Conservation (phyloP, 2,329 filamentous ascomycete species). For the Pseudogymnoascus sp. region DNA sequence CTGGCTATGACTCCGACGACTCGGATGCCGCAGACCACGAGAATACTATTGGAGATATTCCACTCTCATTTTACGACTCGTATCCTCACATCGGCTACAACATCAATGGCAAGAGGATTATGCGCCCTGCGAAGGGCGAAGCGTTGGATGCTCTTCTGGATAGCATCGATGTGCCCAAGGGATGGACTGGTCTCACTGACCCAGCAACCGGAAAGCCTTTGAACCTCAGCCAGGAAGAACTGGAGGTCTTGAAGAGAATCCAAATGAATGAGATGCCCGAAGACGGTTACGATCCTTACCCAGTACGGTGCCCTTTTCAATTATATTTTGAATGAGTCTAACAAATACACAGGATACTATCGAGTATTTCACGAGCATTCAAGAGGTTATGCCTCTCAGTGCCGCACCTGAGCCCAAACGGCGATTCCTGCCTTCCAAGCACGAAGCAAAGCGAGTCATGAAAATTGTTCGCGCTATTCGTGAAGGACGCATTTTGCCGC, state of each 20-base stretch:
- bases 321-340: constrained; percentile 13
- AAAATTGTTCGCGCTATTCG: constrained; percentile 94
- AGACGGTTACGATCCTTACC: constrained; percentile 88
- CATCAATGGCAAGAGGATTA: constrained; percentile 96
- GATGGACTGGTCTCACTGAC: constrained; percentile 94
- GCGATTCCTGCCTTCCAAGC: constrained; percentile 90
- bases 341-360: constrained; percentile 56
- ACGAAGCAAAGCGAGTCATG: constrained; percentile 93
- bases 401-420: constrained; percentile 93
- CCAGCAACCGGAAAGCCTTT: constrained; percentile 88
- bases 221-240: constrained; percentile 75
- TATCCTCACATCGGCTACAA: constrained; percentile 98
- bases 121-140: constrained; percentile 88
- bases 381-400: constrained; percentile 90
- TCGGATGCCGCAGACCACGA: constrained; percentile 67
- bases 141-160: constrained; percentile 89
- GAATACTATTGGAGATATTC: constrained; percentile 95
- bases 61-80: constrained; percentile 88
- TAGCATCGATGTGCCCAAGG: constrained; percentile 93
- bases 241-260: constrained; percentile 79
- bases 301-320: constrained; percentile 40
- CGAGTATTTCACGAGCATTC: constrained; percentile 84
- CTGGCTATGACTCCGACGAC: constrained; percentile 93
- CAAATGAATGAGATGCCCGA: constrained; percentile 82
- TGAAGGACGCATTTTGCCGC: constrained; percentile 88